Base-by-base conservation (phyloP, 2,329 filamentous ascomycete genomes). In the Penicillium italicum region DNA sequence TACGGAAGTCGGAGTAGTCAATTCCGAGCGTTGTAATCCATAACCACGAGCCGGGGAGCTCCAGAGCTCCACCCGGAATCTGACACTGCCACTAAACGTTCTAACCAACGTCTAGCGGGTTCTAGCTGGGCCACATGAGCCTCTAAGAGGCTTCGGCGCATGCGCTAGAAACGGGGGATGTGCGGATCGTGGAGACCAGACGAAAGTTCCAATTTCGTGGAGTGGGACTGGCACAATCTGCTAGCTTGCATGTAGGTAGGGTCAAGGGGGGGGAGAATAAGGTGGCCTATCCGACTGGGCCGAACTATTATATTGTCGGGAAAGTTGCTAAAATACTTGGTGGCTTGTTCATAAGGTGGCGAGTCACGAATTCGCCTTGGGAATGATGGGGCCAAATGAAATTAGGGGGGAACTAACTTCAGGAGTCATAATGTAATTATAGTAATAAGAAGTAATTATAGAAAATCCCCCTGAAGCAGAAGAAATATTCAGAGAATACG, bases 101-200 rank as follows among this genome's bases (percentile, higher is more conserved):
- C 68, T 60, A 65, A 60, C 55, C 59, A 57, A 53, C 54, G 57
- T 69, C 69, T 70, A 70, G 67, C 62, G 67, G 58, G 59, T 68
- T 71, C 69, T 71, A 70, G 68, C 62, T 60, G 61, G 50, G 50
- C 18, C 42, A 37, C 40, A 50, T 37, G 40, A 53, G 45, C 49
- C 51, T 55, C 52, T 51, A 16, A 57, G 49, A 24, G 44, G 44
- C 26, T 58, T 65, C 56, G 48, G 43, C 38, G 56, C 47, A 34
- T 52, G 12, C 61, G 56, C 62, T 64, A 62, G 61, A 53, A 58
- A 59, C 56, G 60, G 58, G 58, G 63, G 54, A 62, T 53, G 58
- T 36, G 64, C 63, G 64, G 64, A 62, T 65, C 64, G 63, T 63
- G 62, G 63, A 63, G 62, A 46, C 46, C 53, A 34, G 52, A 41